phyloP scores from a whole-genome alignment of 83 land plant genomes.

The Picea abies region DNA sequence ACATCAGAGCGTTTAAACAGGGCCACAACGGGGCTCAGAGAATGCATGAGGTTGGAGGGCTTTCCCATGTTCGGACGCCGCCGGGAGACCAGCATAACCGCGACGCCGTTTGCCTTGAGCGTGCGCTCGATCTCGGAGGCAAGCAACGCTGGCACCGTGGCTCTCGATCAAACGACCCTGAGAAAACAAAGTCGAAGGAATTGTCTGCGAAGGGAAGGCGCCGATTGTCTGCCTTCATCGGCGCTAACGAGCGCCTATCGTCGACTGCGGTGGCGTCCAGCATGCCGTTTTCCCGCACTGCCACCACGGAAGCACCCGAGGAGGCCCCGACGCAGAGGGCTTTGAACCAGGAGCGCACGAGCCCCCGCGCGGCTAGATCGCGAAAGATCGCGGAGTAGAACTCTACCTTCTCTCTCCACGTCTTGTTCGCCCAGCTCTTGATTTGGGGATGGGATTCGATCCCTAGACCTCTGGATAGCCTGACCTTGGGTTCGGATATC shows the following conservation, averaged over 20 bases:
- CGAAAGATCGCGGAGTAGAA: not conserved
- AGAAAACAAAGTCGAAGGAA: conserved; percentile 4
- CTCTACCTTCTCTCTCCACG: not conserved
- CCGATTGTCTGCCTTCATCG: no score
- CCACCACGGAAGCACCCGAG: not conserved
- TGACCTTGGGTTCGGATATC: not conserved
- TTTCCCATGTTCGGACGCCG: not conserved
- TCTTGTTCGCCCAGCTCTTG: not conserved
- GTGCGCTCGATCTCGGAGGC: not conserved
- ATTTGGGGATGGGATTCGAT: not conserved
- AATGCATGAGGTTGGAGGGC: conserved; percentile 5
- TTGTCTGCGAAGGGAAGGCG: not conserved
- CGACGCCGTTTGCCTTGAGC: no score
- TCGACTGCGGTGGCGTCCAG: not conserved
- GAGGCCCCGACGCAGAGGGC: not conserved
- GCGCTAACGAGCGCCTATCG: no score
- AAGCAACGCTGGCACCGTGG: not conserved
- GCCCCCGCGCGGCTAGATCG: not conserved
- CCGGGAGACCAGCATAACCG: not conserved
- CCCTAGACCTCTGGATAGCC: not conserved
- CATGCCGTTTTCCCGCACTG: not conserved
- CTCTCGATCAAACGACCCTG: conserved; percentile 5
- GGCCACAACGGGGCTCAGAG: conserved; percentile 2
- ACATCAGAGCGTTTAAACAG: conserved; percentile 21
- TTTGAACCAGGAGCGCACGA: not conserved